phyloP scores from a whole-genome alignment of 345 rosid species.

The Bretschneidera sinensis region DNA sequence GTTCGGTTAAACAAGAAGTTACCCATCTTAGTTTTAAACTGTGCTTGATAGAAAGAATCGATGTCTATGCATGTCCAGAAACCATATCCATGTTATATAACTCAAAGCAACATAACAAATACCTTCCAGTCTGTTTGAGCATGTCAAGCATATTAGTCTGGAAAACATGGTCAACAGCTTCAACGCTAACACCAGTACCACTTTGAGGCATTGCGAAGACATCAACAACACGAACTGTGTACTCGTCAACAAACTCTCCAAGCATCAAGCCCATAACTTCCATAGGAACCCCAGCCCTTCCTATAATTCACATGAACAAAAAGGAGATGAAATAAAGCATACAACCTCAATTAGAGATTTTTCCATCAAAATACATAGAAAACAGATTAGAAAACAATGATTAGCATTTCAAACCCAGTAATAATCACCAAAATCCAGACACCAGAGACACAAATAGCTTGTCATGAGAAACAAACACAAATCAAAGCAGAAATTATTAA shows the following conservation, averaged over 20 bases:
- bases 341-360: too few species aligned
- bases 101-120: conserved; percentile 5
- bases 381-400: conserved; percentile 5
- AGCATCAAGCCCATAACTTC: conserved; percentile 99
- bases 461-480: too few species aligned
- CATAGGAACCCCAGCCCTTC: conserved; percentile 99
- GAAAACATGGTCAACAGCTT: conserved; percentile 98
- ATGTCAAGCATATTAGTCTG: conserved; percentile 99
- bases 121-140: conserved; percentile 99
- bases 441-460: too few species aligned
- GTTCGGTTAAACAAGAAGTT: not conserved
- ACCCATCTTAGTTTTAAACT: not conserved
- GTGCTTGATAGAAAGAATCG: not conserved
- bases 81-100: not conserved
- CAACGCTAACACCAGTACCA: conserved; percentile 98
- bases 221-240: conserved; percentile 95
- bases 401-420: too few species aligned
- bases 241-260: conserved; percentile 97
- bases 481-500: too few species aligned
- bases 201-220: conserved; percentile 99
- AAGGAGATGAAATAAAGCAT: not conserved
- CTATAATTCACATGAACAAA: conserved; percentile 25
- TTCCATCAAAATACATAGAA: not conserved
- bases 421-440: too few species aligned
- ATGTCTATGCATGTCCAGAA: not conserved